A percentile compares a stretch with the other conserved stretches of the same genome.
Evolutionary conservation across 768 basidiomycete genomes (phyloP).

Genomic region (Postia placenta): DNA sequence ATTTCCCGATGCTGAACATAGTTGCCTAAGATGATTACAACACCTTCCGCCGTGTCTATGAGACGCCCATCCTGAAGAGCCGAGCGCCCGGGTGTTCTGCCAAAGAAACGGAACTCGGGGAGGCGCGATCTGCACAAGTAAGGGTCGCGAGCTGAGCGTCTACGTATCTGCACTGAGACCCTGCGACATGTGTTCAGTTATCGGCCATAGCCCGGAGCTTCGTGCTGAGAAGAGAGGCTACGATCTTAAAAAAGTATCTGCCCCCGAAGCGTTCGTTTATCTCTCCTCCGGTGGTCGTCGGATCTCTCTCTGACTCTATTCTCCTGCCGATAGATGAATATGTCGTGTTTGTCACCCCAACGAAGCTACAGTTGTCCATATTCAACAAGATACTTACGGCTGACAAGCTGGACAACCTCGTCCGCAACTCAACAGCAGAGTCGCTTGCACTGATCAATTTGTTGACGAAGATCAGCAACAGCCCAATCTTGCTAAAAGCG

Average conservation of each 20-base stretch:
- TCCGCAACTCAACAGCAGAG: conserved; percentile 66
- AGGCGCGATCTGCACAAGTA: conserved; percentile 75
- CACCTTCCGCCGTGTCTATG: conserved; percentile 77
- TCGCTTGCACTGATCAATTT: conserved; percentile 75
- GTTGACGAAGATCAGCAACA: conserved; percentile 89
- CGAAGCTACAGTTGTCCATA: conserved; percentile 73
- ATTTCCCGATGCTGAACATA: conserved; percentile 1
- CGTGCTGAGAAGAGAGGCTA: conserved; percentile 84
- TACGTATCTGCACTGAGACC: not conserved
- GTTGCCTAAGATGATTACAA: conserved; percentile 61
- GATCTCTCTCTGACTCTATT: not conserved
- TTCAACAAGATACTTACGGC: conserved; percentile 72
- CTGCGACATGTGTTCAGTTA: conserved; percentile 38
- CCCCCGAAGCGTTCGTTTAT: conserved; percentile 79
- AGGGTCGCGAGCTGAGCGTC: not conserved
- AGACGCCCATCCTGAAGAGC: conserved; percentile 81
- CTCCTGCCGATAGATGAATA: conserved; percentile 69
- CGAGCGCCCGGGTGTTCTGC: conserved; percentile 68
- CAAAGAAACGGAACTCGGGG: conserved; percentile 73
- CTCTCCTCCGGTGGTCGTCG: not conserved
- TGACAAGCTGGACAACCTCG: conserved; percentile 60
- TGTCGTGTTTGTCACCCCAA: conserved; percentile 93
- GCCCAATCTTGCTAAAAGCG: conserved; percentile 82
- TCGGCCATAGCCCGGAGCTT: conserved; percentile 75
- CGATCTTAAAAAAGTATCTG: conserved; percentile 73